Evolutionary conservation across 176 grass and related monocot genomes (phyloP), one percentile per base, ranked within the genome.

Genomic region (Stipa capillata): DNA sequence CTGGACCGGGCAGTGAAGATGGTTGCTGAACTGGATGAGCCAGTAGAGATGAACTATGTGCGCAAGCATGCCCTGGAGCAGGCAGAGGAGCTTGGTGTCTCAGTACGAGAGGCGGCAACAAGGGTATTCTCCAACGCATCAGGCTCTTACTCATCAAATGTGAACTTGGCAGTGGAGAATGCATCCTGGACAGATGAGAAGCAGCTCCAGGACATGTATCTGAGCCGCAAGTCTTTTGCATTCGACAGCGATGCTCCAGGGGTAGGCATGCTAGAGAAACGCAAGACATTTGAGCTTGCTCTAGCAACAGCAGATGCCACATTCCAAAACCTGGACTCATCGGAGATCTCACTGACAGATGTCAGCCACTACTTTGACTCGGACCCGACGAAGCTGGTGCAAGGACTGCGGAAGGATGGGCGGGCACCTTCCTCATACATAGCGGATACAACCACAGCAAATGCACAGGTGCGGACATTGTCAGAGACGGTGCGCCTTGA

Each of bases 301-400:
- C 88, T 99, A 72, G 83, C 87, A 58, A 95, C 96, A 6, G 96
- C 96, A 6, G 96, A 95, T 17, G 92, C 96, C 74, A 99, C 96
- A 34, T 99, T 99, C 86, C 96, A 99, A 60, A 99, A 99, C 88
- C 87, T 99, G 28, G 96, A 99, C 77, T 99, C 96, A 0, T 99
- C 96, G 2, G 96, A 99, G 87, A 99, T 99, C 74, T 99, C 96
- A 3, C 73, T 99, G 21, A 99, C 96, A n/a, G 96, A 99, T 55
- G 96, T 99, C 55, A 99, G 96, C 92, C 96, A 99, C 87, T 99
- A 99, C 79, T 99, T 99, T 28, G 96, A 99, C 57, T 99, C 96
- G 0, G 96, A 99, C 57, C 96, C 96, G 16, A 99, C 96, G 10
- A 99, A 99, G 51, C 80, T 99, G 47, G 96, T 99, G 47, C 96